A percentile compares a stretch with the other conserved stretches of the same genome.
These are phyloP conservation scores for Paramecium sonneborni DNA, from an alignment of 73 alveolate species.

Conservation along the genomic window DNA sequence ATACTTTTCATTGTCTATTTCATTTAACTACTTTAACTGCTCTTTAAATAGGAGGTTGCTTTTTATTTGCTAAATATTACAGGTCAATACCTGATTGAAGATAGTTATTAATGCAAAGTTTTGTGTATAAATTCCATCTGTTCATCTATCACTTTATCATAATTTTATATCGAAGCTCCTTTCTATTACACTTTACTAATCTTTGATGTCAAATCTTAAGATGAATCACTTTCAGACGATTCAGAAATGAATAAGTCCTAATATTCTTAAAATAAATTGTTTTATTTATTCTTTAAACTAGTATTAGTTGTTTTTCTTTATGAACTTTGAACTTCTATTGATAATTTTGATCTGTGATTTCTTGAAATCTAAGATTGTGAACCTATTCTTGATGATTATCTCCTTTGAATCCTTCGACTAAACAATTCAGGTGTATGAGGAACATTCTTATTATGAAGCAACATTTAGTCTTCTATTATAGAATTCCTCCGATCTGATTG, in stretches of 20 bases:
- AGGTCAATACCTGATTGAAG: constrained; percentile 17
- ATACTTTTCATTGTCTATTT: background rate
- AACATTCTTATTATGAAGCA: background rate
- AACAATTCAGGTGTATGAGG: background rate
- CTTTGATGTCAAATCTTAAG: background rate
- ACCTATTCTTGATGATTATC: background rate
- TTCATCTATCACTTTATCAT: background rate
- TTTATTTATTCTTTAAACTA: background rate
- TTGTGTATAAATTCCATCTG: constrained; percentile 7
- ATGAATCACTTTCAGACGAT: background rate
- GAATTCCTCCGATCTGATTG: background rate
- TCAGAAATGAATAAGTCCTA: background rate
- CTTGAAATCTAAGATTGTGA: background rate
- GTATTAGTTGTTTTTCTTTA: background rate
- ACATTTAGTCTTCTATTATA: background rate
- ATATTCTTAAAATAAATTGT: background rate
- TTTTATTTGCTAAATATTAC: background rate
- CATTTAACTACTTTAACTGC: background rate
- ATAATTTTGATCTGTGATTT: background rate
- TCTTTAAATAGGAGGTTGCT: background rate
- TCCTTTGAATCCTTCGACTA: background rate
- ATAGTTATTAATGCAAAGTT: background rate
- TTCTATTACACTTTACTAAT: background rate
- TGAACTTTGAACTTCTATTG: background rate
- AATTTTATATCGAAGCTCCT: background rate